phyloP scores from a whole-genome alignment of 169 alveolate species.

The Eimeria sp. region DNA sequence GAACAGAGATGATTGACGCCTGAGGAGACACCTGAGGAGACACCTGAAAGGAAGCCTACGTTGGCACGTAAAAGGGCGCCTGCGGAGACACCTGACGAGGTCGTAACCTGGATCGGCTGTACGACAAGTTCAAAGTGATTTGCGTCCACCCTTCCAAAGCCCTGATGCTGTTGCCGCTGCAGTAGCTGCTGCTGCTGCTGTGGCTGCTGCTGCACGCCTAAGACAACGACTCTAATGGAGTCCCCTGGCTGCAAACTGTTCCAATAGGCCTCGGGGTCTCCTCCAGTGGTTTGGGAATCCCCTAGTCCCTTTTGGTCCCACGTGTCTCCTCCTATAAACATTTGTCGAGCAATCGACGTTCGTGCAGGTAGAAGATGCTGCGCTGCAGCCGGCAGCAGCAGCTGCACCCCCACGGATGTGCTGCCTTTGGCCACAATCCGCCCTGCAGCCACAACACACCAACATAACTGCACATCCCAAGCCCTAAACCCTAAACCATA shows the following conservation, averaged over 20 bases:
- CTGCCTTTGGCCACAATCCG: slow-evolving; percentile 1
- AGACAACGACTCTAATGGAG: background rate
- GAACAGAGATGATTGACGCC: background rate
- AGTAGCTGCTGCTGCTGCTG: slow-evolving; percentile 22
- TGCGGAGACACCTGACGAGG: slow-evolving; percentile 10
- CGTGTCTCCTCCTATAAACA: background rate
- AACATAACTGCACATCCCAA: background rate
- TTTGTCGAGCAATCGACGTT: background rate
- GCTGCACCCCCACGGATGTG: slow-evolving; percentile 13
- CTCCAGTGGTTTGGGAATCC: background rate
- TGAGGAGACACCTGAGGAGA: slow-evolving; percentile 41
- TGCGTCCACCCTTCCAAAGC: background rate
- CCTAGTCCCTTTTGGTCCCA: background rate
- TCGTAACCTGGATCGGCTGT: background rate
- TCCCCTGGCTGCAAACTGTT: slow-evolving; percentile 37
- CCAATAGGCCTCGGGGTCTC: slow-evolving; percentile 30
- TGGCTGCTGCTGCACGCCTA: slow-evolving; percentile 51
- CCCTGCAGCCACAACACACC: slow-evolving; percentile 11
- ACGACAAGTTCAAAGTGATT: slow-evolving; percentile 26
- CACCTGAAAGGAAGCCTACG: background rate
- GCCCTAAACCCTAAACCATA: slow-evolving; percentile 7
- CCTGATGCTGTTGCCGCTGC: background rate
- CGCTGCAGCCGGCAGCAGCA: slow-evolving; percentile 55
- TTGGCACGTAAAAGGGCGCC: background rate
- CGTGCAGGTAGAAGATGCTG: slow-evolving; percentile 36